Conservation (phyloP, 257 asterid genomes). For the Solanum sitiens region DNA sequence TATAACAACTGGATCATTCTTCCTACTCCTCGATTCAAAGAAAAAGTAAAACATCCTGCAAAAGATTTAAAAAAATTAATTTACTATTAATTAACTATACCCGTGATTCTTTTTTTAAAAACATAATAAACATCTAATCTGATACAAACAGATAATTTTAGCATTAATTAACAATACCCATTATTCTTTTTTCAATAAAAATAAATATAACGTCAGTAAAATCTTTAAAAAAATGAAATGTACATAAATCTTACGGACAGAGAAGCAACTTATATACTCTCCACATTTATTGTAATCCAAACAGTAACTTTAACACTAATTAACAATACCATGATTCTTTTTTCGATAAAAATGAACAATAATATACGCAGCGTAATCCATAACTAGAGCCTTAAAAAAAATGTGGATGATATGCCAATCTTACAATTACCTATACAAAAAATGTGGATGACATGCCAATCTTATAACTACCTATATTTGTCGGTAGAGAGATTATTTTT, state of each 20-base stretch:
- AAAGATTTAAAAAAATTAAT: not conserved
- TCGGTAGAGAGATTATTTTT: no score
- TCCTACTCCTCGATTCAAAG: slow-evolving; percentile 54
- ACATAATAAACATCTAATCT: not conserved
- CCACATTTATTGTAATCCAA: not conserved
- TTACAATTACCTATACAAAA: no score
- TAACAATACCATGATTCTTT: not conserved
- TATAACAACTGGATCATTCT: slow-evolving; percentile 50
- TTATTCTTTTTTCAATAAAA: not conserved
- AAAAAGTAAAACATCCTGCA: slow-evolving; percentile 79
- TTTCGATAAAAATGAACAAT: not conserved
- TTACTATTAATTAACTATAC: not conserved
- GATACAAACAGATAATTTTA: not conserved
- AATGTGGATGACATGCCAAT: no score
- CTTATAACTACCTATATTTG: no score
- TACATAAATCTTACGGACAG: accelerated
- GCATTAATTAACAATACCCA: not conserved
- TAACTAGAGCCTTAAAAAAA: no score
- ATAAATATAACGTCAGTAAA: not conserved
- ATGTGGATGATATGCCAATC: no score
- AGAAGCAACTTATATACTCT: not conserved
- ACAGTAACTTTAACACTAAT: not conserved
- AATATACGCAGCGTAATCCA: accelerated
- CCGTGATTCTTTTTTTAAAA: not conserved
- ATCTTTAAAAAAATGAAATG: not conserved